Conservation (phyloP, 2,329 filamentous ascomycete genomes). For the Verruconis gallopava region DNA sequence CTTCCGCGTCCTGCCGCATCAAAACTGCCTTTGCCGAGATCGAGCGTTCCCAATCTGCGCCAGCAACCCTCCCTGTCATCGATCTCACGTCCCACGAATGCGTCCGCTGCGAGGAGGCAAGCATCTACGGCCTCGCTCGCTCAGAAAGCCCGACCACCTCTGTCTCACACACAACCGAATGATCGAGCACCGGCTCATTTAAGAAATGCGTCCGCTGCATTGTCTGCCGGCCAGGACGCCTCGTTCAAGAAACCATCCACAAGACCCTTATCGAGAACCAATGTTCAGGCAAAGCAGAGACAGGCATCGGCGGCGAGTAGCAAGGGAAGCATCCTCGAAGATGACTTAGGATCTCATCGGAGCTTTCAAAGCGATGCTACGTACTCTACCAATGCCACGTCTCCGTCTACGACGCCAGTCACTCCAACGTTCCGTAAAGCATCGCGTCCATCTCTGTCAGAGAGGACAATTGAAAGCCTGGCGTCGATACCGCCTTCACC, state of each 20-base stretch:
- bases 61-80: conserved; percentile 2
- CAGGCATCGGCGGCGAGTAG: conserved; percentile 6
- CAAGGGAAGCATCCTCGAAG: conserved; percentile 21
- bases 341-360: conserved; percentile 29
- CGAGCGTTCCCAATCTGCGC: conserved; percentile 6
- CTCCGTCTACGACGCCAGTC: background rate
- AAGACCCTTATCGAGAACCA: conserved; percentile 21
- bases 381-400: background rate
- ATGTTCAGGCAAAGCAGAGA: conserved; percentile 2
- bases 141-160: conserved; percentile 1
- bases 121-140: conserved; percentile 1
- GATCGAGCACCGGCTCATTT: conserved; percentile 1
- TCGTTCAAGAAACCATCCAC: conserved; percentile 26
- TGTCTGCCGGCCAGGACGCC: conserved; percentile 16
- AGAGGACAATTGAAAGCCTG: conserved; percentile 77
- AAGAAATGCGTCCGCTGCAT: conserved; percentile 10
- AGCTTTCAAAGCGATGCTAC: conserved; percentile 19
- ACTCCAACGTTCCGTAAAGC: conserved; percentile 4
- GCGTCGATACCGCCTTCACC: conserved; percentile 69
- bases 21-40: conserved; percentile 10
- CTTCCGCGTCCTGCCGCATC: conserved; percentile 8
- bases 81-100: background rate
- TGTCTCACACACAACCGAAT: background rate
- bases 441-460: conserved; percentile 51
- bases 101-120: background rate